Base-by-base conservation (phyloP, 345 rosid species). In the Acer campestre region DNA sequence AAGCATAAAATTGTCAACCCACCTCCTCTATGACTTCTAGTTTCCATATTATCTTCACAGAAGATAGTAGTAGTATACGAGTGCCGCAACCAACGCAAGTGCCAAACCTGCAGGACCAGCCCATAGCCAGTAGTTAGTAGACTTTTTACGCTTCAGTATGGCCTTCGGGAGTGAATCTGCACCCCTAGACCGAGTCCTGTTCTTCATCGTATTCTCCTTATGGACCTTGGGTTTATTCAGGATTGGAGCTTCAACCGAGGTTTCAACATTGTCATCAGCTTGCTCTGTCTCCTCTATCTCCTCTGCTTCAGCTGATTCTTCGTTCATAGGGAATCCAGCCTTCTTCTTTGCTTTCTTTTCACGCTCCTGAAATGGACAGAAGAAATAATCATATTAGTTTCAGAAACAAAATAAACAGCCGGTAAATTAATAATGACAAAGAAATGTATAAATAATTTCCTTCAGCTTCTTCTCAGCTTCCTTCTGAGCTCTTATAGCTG, bases 391-490 rank as follows among this genome's bases (percentile, higher is more conserved):
- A 38, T 31, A 48, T 82, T 55, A 82, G 79, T 61, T 68, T 77
- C 31, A 78, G 63, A 59, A 31, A 25, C 9, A 61, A 61, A 56
- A 20, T 18, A 25, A 38, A 51, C 6, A 9, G 20, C 58, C 10
- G 38, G 42, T 23, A 42, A 71, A 49, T 63, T 61, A 27, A 25
- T 40, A 20, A 73, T 20, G 53, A 44, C n/a, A 23, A 29, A 31
- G 16, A 70, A 58, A 29, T 29, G 68, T 27, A 66, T 65, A 53
- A 53, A 77, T 73, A 86, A 82, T 86, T 90, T 51, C 98, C 99
- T 93, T 91, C 12, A 84, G 88, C 86, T 91, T 94, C 89, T 89
- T 97, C 79, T 94, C 98, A 73, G 96, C 97, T 78, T 95, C 99
- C 89, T 90, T 95, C 83, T 95, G 89, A 80, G 99, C 97, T 90